Conservation (phyloP, 2,329 filamentous ascomycete genomes). For the Ophiostoma himal-ulmi region DNA sequence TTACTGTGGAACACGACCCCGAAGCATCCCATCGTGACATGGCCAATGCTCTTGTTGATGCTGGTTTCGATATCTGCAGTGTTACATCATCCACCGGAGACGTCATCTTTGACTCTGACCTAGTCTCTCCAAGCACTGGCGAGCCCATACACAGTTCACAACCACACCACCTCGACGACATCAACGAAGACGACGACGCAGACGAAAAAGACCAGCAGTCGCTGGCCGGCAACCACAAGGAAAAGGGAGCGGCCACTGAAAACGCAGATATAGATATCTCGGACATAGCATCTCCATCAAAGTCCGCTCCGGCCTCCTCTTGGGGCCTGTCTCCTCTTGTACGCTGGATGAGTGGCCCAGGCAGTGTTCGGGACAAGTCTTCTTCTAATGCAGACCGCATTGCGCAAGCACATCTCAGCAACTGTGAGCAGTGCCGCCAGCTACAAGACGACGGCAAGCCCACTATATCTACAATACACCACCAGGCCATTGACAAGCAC, state of each 20-base stretch:
- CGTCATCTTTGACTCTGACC: conserved; percentile 19
- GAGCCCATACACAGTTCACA: not conserved
- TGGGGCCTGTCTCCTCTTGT: conserved; percentile 24
- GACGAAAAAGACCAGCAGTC: conserved; percentile 12
- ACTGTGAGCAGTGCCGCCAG: conserved; percentile 41
- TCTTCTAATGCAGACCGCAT: conserved; percentile 15
- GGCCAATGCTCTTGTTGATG: conserved; percentile 45
- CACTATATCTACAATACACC: conserved; percentile 15
- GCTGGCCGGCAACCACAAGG: conserved; percentile 3
- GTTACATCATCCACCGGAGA: conserved; percentile 37
- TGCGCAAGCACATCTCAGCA: conserved; percentile 37
- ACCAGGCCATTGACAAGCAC: not conserved
- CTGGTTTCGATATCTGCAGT: conserved; percentile 55
- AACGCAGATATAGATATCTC: not conserved
- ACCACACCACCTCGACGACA: conserved; percentile 3
- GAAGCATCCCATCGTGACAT: conserved; percentile 42
- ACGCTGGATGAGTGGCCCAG: conserved; percentile 23
- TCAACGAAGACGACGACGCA: conserved; percentile 1
- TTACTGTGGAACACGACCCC: conserved; percentile 53
- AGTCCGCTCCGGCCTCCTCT: not conserved
- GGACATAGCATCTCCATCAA: conserved; percentile 6
- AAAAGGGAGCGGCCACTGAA: conserved; percentile 15
- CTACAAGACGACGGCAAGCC: conserved; percentile 21
- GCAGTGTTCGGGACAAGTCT: not conserved
- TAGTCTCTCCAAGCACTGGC: not conserved